phyloP scores from a whole-genome alignment of 1,284 basidiomycete genomes.

The Cutaneotrichosporon mucoides region DNA sequence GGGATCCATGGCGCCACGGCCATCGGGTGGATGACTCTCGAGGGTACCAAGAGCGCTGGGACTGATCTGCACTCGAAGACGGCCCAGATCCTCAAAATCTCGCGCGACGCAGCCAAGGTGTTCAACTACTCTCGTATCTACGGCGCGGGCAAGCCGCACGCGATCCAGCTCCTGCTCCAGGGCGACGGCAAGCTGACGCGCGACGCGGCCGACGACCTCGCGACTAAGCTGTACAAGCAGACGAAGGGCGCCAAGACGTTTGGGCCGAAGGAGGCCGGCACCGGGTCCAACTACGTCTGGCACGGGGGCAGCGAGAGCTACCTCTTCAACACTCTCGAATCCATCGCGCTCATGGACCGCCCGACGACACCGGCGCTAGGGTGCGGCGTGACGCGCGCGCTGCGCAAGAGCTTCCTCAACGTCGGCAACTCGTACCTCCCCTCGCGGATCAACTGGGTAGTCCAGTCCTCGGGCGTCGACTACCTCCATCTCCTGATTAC shows the following conservation, averaged over 20 bases:
- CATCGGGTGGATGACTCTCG: constrained; percentile 99
- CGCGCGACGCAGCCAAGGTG: constrained; percentile 93
- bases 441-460: constrained; percentile 98
- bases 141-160: constrained; percentile 93
- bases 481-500: constrained; percentile 96
- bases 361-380: constrained; percentile 89
- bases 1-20: constrained; percentile 95
- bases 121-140: constrained; percentile 99
- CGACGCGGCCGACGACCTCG: constrained; percentile 73
- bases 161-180: constrained; percentile 82
- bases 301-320: constrained; percentile 94
- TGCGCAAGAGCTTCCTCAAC: constrained; percentile 80
- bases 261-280: constrained; percentile 41
- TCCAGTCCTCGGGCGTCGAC: constrained; percentile 97
- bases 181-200: constrained; percentile 74
- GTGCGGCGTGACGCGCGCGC: constrained; percentile 87
- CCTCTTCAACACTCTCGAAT: constrained; percentile 98
- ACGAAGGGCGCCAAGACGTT: constrained; percentile 90
- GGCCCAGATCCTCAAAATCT: constrained; percentile 86
- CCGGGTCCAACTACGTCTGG: constrained; percentile 70
- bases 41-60: constrained; percentile 93
- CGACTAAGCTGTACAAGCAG: constrained; percentile 81
- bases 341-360: constrained; percentile 80
- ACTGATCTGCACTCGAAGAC: constrained; percentile 98
- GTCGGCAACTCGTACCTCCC: constrained; percentile 75